Conservation (phyloP, 2,329 filamentous ascomycete genomes). For the Lasiodiplodia citricola region DNA sequence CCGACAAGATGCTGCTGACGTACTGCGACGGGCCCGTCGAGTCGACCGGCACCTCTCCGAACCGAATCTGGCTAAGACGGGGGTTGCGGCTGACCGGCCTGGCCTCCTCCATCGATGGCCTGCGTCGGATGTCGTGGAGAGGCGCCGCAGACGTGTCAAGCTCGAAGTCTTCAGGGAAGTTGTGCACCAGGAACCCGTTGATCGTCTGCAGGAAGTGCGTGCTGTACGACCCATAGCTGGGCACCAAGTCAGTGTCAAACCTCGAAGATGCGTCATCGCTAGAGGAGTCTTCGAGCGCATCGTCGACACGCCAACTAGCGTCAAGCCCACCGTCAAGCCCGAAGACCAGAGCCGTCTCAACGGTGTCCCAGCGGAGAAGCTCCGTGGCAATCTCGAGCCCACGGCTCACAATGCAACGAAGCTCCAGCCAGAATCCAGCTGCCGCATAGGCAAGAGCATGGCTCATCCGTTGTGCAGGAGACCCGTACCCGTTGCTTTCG, state of each 20-base stretch:
- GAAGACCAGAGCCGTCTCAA: conserved; percentile 67
- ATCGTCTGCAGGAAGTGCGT: conserved; percentile 61
- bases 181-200: conserved; percentile 64
- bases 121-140: conserved; percentile 53
- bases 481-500: conserved; percentile 33
- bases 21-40: conserved; percentile 46
- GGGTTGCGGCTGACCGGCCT: conserved; percentile 51
- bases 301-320: conserved; percentile 37
- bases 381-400: conserved; percentile 65
- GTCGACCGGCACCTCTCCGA: conserved; percentile 66
- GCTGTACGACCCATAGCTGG: conserved; percentile 60
- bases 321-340: conserved; percentile 55
- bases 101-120: conserved; percentile 48
- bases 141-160: conserved; percentile 59
- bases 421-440: conserved; percentile 63
- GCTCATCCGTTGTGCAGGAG: conserved; percentile 43
- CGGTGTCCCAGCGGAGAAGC: conserved; percentile 66
- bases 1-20: conserved; percentile 63
- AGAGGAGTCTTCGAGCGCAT: conserved; percentile 35
- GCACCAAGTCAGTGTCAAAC: conserved; percentile 27
- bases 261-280: conserved; percentile 34
- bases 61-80: conserved; percentile 69
- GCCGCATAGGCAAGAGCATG: conserved; percentile 65
- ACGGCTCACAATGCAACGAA: conserved; percentile 60
- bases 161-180: conserved; percentile 65